phyloP scores from a whole-genome alignment of 257 asterid genomes.

The Solanum arcanum region DNA sequence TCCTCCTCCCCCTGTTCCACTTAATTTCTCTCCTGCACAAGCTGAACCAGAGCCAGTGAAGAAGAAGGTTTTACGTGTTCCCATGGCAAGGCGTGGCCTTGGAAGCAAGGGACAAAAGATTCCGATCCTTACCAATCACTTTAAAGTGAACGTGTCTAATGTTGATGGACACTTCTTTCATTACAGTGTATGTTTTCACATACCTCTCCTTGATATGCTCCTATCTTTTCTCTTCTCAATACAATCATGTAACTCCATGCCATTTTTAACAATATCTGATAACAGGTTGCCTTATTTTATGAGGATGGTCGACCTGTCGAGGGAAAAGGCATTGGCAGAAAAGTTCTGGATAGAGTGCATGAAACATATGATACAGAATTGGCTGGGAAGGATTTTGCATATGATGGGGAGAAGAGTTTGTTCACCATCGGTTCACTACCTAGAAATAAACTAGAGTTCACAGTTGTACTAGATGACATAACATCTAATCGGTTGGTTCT shows the following conservation, averaged over 20 bases:
- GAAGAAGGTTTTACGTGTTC: conserved; percentile 43
- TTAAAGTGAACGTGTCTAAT: conserved; percentile 58
- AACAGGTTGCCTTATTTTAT: conserved; percentile 77
- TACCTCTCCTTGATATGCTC: neutral
- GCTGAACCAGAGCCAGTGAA: conserved; percentile 30
- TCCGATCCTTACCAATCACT: conserved; percentile 74
- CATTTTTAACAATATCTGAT: neutral
- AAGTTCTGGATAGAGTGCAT: conserved; percentile 71
- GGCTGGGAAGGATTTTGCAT: conserved; percentile 73
- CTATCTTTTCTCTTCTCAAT: neutral
- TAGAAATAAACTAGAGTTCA: conserved; percentile 67
- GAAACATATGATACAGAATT: conserved; percentile 64
- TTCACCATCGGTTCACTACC: conserved; percentile 90
- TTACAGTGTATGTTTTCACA: conserved; percentile 58
- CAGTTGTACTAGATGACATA: conserved; percentile 77
- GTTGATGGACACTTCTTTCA: conserved; percentile 74
- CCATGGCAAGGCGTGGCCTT: conserved; percentile 74
- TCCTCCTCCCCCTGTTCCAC: conserved; percentile 82
- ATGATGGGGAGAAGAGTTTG: conserved; percentile 87
- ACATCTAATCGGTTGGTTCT: conserved; percentile 51
- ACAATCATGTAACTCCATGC: neutral
- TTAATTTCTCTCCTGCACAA: conserved; percentile 47
- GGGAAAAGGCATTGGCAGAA: conserved; percentile 87
- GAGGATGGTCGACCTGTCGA: conserved; percentile 96
- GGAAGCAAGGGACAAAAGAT: conserved; percentile 69